These are phyloP conservation scores for Thraustochytrium striatum DNA, from an alignment of 352 stramenopile species.

Conservation along the genomic window DNA sequence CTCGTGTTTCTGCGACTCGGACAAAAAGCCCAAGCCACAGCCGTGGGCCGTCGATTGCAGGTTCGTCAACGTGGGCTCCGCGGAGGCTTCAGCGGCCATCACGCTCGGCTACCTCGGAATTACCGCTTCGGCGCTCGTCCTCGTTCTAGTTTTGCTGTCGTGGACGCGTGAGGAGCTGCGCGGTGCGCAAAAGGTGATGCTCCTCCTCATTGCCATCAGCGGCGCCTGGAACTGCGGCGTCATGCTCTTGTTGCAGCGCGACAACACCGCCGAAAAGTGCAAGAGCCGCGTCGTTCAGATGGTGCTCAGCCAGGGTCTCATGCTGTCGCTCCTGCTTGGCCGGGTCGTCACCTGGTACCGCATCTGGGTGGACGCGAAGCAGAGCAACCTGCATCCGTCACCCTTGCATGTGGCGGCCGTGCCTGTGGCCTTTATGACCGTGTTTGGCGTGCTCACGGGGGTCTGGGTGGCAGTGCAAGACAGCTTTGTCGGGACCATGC, in stretches of 20 bases:
- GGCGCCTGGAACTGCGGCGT: background rate
- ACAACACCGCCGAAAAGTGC: background rate
- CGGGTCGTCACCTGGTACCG: slow-evolving; percentile 36
- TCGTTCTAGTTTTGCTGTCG: background rate
- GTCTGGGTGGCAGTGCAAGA: background rate
- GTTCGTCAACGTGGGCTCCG: background rate
- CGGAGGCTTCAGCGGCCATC: background rate
- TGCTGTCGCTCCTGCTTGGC: background rate
- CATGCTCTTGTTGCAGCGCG: background rate
- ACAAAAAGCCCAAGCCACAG: background rate
- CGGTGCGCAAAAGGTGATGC: slow-evolving; percentile 9
- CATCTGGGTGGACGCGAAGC: background rate
- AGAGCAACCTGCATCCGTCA: slow-evolving; percentile 16
- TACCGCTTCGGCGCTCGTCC: background rate
- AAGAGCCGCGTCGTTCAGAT: background rate
- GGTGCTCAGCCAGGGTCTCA: background rate
- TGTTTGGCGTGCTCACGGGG: too few relatives aligned
- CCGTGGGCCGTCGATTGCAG: background rate
- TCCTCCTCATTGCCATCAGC: background rate
- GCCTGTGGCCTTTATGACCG: background rate
- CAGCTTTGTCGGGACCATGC: background rate
- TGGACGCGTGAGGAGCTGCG: background rate
- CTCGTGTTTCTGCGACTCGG: background rate
- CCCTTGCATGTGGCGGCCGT: background rate
- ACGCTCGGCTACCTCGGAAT: background rate